Evolutionary conservation across 164 flowering plant genomes (phyloP), one percentile per base, ranked within the genome.

Genomic region (Stephania cephalantha): DNA sequence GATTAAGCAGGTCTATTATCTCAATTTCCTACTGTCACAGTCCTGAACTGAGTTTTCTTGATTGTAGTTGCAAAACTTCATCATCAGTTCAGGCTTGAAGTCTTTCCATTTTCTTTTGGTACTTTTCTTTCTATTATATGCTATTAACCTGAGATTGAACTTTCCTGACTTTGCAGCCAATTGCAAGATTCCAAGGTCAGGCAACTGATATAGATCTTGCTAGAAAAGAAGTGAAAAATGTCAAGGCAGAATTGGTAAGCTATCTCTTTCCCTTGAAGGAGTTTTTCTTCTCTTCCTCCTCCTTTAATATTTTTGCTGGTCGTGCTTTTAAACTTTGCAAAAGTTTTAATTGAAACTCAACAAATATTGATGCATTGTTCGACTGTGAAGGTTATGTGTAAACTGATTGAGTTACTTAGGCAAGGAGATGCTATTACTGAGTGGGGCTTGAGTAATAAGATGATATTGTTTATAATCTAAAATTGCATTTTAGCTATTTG

Each of bases 111-210:
- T 13, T 67, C 9, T 52, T 22, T 64, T 15, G 44, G 9, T 64
- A 44, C 20, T 31, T 8, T 42, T 2, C 64, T 13, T 68, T 20
- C 46, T 67, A 77, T 30, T 22, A 64, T 74, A 68, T 46, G 25
- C 18, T 58, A n/a, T 53, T 50, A 63, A 55, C 77, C 55, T 13
- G 48, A 46, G 45, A 15, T 69, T 12, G 22, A 42, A 75, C 12
- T 46, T 73, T 72, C 73, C 20, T 25, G 67, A 50, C 64, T 76
- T 44, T 85, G 77, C 87, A 95, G 97, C 98, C 99, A 68, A 89
- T 92, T 78, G 92, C 88, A 44, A 87, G 92, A 79, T 87, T 89
- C 82, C 92, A 90, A 85, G 99, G 99, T 82, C 99, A 91, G 83
- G 96, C 98, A 78, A 82, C 96, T 9, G 97, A 90, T 82, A 79